A percentile compares a stretch with the other conserved stretches of the same genome.
phyloP scores from a whole-genome alignment of 805 yeast species.

The Groenewaldozyma salmanticensis region DNA sequence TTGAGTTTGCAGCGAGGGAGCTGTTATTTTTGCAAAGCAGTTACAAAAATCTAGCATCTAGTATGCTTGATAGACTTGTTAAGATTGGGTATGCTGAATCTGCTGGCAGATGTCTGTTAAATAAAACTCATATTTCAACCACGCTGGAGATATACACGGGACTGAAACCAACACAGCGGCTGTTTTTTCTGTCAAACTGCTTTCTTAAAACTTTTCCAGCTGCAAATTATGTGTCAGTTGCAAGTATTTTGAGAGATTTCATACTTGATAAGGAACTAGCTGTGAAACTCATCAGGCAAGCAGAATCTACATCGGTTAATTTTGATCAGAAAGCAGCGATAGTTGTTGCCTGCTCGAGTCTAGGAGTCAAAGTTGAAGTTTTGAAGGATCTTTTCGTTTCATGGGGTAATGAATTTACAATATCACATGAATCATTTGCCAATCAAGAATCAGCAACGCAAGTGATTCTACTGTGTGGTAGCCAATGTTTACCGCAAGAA shows the following conservation, averaged over 20 bases:
- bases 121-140: conserved; percentile 1
- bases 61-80: conserved; percentile 14
- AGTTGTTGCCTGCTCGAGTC: conserved; percentile 8
- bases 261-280: background rate
- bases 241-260: conserved; percentile 10
- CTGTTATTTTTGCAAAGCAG: conserved; percentile 4
- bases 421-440: conserved; percentile 32
- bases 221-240: conserved; percentile 7
- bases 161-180: conserved; percentile 13
- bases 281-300: conserved; percentile 5
- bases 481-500: conserved; percentile 3
- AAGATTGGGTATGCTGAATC: conserved; percentile 20
- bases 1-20: conserved; percentile 18
- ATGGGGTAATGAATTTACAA: conserved; percentile 31
- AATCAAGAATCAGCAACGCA: conserved; percentile 43
- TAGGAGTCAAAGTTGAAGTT: background rate
- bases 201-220: conserved; percentile 8
- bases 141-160: background rate
- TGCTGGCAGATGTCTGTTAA: conserved; percentile 8
- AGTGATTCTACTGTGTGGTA: conserved; percentile 30
- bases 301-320: conserved; percentile 1
- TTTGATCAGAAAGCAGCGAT: conserved; percentile 13
- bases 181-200: conserved; percentile 4
- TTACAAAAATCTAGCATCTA: conserved; percentile 2
- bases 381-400: conserved; percentile 11